These are phyloP conservation scores for Phaeotremella skinneri DNA, from an alignment of 768 basidiomycete genomes.

Conservation along the genomic window DNA sequence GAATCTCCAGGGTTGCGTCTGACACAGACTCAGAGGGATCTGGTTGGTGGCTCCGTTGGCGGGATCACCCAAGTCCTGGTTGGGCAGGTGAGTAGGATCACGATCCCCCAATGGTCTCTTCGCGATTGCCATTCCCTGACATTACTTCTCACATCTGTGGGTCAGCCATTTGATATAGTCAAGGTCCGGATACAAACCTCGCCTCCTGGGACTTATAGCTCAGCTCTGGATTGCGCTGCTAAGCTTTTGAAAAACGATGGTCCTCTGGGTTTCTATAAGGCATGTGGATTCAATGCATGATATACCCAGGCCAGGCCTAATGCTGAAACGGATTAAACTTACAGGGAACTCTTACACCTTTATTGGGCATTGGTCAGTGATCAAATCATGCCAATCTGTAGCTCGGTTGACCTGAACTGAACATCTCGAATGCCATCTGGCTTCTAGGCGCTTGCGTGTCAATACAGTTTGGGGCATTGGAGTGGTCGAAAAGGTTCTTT, in stretches of 20 bases:
- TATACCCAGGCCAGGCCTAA: background rate
- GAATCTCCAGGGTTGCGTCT: slow-evolving; percentile 27
- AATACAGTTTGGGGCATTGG: slow-evolving; percentile 90
- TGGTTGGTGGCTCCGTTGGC: slow-evolving; percentile 85
- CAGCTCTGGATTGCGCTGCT: slow-evolving; percentile 85
- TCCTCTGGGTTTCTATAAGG: slow-evolving; percentile 93
- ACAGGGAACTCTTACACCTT: slow-evolving; percentile 83
- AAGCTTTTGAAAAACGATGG: slow-evolving; percentile 88
- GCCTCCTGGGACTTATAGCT: slow-evolving; percentile 79
- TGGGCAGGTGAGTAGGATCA: slow-evolving; percentile 30
- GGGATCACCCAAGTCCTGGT: slow-evolving; percentile 69
- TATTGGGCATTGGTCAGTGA: slow-evolving; percentile 73
- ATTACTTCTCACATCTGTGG: slow-evolving; percentile 5
- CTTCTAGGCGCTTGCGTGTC: slow-evolving; percentile 75
- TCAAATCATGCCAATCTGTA: background rate
- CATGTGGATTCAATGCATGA: slow-evolving; percentile 39
- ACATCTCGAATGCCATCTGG: too few species aligned
- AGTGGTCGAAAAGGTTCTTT: slow-evolving; percentile 78
- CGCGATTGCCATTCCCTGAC: background rate
- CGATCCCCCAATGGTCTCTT: background rate
- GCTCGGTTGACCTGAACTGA: too few species aligned
- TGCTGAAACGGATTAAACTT: background rate
- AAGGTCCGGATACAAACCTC: slow-evolving; percentile 93
- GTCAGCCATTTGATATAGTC: slow-evolving; percentile 91
- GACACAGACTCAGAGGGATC: slow-evolving; percentile 68